These are phyloP conservation scores for Aspergillus aculeatus DNA, from an alignment of 2,329 filamentous ascomycete genomes.

Conservation along the genomic window DNA sequence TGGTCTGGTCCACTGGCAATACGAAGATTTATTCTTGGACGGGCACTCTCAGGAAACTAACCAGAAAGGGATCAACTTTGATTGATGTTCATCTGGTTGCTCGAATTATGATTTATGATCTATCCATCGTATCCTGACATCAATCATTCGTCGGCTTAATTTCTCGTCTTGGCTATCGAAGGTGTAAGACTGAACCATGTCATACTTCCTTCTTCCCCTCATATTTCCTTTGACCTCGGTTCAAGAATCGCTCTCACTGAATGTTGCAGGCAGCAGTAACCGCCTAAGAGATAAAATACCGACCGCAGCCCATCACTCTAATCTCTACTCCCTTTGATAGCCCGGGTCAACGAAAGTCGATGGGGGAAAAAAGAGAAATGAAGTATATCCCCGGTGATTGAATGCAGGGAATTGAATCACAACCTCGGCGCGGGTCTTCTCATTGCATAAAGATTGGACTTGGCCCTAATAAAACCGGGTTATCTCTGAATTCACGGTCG, in stretches of 20 bases:
- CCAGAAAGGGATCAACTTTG: too few species aligned
- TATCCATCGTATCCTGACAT: neutral
- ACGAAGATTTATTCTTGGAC: neutral
- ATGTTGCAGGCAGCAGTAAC: neutral
- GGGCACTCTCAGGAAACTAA: too few species aligned
- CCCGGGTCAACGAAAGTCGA: too few species aligned
- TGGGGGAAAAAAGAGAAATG: too few species aligned
- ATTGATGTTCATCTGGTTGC: neutral
- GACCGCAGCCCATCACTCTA: too few species aligned
- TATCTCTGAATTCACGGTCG: too few species aligned
- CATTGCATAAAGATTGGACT: too few species aligned
- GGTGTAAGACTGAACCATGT: neutral
- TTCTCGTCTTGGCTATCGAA: neutral
- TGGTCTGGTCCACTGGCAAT: neutral
- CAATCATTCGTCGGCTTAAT: neutral
- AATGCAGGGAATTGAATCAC: too few species aligned
- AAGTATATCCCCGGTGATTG: too few species aligned
- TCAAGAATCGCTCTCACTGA: neutral
- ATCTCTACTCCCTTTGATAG: too few species aligned
- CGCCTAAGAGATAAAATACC: neutral
- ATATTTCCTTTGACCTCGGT: neutral
- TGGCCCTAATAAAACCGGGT: too few species aligned
- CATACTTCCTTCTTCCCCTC: neutral
- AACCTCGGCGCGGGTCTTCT: too few species aligned
- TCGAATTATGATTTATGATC: neutral